Conservation (phyloP, 2,329 filamentous ascomycete species). For the Xylariaceae sp. region DNA sequence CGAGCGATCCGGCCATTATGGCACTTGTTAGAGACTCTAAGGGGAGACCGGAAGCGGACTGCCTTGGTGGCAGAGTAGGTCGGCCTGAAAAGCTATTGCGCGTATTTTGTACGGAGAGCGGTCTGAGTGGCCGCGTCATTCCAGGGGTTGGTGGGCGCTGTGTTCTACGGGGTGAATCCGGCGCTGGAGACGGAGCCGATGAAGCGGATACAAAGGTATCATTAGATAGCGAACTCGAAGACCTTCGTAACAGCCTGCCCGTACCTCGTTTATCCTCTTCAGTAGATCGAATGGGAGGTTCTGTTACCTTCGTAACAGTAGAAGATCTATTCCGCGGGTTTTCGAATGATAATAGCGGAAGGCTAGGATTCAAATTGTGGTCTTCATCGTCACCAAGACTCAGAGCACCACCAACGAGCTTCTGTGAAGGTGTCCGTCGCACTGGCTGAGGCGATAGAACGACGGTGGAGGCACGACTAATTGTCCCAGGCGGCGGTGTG, state of each 20-base stretch:
- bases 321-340: slow-evolving; percentile 15
- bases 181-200: slow-evolving; percentile 32
- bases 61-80: slow-evolving; percentile 13
- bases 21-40: slow-evolving; percentile 67
- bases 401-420: slow-evolving; percentile 5
- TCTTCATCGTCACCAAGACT: no score
- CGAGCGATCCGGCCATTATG: slow-evolving; percentile 71
- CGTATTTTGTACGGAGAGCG: slow-evolving; percentile 13
- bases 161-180: slow-evolving; percentile 21
- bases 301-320: slow-evolving; percentile 1
- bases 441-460: slow-evolving; percentile 29
- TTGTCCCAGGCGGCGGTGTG: slow-evolving; percentile 22
- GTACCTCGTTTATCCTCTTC: slow-evolving; percentile 1
- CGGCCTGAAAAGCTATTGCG: slow-evolving; percentile 5
- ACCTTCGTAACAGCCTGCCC: slow-evolving; percentile 7
- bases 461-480: slow-evolving; percentile 18
- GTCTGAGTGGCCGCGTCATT: slow-evolving; percentile 15
- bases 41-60: slow-evolving; percentile 39
- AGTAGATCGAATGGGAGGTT: slow-evolving; percentile 1
- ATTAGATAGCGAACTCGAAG: slow-evolving; percentile 38
- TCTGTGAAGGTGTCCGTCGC: slow-evolving; percentile 22
- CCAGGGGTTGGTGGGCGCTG: slow-evolving; percentile 18
- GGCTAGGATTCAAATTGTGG: slow-evolving; percentile 4
- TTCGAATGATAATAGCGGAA: slow-evolving; percentile 15
- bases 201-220: slow-evolving; percentile 44